These are phyloP conservation scores for Mycena rosella DNA, from an alignment of 768 basidiomycete species.

Conservation along the genomic window DNA sequence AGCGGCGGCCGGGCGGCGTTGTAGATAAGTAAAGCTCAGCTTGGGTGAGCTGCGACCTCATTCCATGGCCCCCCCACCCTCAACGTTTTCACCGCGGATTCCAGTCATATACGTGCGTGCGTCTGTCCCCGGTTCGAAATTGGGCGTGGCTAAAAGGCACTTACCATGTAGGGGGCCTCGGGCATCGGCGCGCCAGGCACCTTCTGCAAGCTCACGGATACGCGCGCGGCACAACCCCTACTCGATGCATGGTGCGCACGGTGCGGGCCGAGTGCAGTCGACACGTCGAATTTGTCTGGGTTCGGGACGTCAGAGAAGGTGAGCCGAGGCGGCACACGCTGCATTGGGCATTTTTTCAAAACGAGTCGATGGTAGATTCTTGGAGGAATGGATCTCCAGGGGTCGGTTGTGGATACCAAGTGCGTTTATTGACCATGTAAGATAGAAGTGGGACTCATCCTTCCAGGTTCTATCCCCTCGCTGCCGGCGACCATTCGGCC, in stretches of 20 bases:
- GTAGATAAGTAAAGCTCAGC: too few relatives aligned
- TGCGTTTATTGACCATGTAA: constrained; percentile 20
- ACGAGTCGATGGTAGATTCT: too few relatives aligned
- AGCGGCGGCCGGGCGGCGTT: too few relatives aligned
- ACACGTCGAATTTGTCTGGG: constrained; percentile 60
- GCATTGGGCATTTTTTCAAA: too few relatives aligned
- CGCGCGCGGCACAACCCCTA: constrained; percentile 54
- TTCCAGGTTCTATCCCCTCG: constrained; percentile 23
- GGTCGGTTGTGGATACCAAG: constrained; percentile 61
- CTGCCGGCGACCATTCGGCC: constrained; percentile 56
- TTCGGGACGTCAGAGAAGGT: constrained; percentile 62
- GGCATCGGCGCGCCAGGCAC: constrained; percentile 57
- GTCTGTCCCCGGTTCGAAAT: too few relatives aligned
- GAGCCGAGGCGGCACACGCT: too few relatives aligned
- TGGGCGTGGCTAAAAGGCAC: neutral
- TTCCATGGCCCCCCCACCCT: too few relatives aligned
- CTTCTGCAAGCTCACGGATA: constrained; percentile 53
- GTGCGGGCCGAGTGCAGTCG: constrained; percentile 53
- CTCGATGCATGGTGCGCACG: constrained; percentile 55
- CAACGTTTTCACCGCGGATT: too few relatives aligned
- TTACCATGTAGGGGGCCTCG: constrained; percentile 56
- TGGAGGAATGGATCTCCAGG: constrained; percentile 51
- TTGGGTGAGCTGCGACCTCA: too few relatives aligned
- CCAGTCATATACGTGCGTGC: too few relatives aligned
- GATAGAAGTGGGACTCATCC: too few relatives aligned